Base-by-base conservation (phyloP, 1,139 yeast genomes). In the Pichia sp. region DNA sequence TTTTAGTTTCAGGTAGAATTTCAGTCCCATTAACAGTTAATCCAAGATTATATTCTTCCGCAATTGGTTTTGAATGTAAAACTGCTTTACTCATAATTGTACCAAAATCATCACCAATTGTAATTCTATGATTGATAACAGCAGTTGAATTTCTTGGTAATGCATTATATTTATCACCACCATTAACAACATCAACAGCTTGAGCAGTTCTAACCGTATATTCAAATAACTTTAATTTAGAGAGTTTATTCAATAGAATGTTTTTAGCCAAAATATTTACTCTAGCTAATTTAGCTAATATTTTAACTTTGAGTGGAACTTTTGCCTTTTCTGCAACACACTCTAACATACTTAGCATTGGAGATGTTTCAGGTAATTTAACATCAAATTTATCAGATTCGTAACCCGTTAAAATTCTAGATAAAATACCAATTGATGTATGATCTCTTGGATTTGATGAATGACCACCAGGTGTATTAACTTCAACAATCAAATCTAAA, bases 401-500 rank as follows among this genome's bases (percentile, higher is more conserved):
- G 33, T 79, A 64, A 28, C 57, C 50, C 15, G 62, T 53, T 17
- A 77, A 67, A 43, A 81, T 58, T 43, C 72, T 72, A 4, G 80
- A 67, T 46, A 78, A 63, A 24, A 81, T 68, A n/a, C 89, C 89
- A 55, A 82, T 79, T 14, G 79, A 69, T 1, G 85, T 81, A 53
- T 78, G 84, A 46, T 70, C 75, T 4, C 83, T 83, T 9, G 89
- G 88, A 15, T 73, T 61, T 2, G 84, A 75, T 2, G 88, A 77
- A 53, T 81, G 89, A 3, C 89, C 89, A 36, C 88, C 88, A 10
- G 75, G 74, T 2, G 82, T 72, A 24, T 62, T 63, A 23, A 81
- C 62, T 4, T 68, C 62, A 34, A 79, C 62, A 9, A 58, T 55
- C 9, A 72, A 54, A 52, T 79, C 79, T 37, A 72, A 53, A 49